Conservation (phyloP, 2,329 filamentous ascomycete species). For the Spiromastix sp. region DNA sequence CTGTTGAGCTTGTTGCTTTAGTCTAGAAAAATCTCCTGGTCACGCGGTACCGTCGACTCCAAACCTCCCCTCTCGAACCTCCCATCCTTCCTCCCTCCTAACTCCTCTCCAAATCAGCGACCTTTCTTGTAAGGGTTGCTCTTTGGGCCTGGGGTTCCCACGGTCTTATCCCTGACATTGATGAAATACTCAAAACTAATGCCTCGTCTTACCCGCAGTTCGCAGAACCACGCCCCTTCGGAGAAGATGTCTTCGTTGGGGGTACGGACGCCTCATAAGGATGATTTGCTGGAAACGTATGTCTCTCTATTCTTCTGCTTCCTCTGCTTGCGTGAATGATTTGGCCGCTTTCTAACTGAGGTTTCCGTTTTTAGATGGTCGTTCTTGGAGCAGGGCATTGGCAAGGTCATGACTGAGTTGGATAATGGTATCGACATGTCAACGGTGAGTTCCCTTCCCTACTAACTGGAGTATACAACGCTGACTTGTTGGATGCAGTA, state of each 20-base stretch:
- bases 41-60: neutral
- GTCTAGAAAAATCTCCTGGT: neutral
- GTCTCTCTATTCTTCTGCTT: conserved; percentile 18
- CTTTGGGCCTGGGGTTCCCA: neutral
- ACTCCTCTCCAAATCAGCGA: neutral
- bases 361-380: conserved; percentile 54
- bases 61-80: neutral
- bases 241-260: conserved; percentile 27
- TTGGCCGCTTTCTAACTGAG: neutral
- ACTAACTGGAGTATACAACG: too few relatives aligned
- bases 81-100: neutral
- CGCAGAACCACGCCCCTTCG: neutral
- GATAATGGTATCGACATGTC: conserved; percentile 90
- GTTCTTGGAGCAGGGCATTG: conserved; percentile 79
- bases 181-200: conserved; percentile 3
- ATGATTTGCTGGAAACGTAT: conserved; percentile 53
- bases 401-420: conserved; percentile 86
- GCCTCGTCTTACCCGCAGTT: conserved; percentile 2
- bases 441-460: conserved; percentile 49
- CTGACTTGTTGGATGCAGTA: conserved; percentile 44
- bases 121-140: neutral
- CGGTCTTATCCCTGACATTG: neutral
- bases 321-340: conserved; percentile 1
- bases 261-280: conserved; percentile 42
- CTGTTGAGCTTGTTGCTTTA: neutral